phyloP scores from a whole-genome alignment of 805 yeast genomes.

The Candida hungchunana region DNA sequence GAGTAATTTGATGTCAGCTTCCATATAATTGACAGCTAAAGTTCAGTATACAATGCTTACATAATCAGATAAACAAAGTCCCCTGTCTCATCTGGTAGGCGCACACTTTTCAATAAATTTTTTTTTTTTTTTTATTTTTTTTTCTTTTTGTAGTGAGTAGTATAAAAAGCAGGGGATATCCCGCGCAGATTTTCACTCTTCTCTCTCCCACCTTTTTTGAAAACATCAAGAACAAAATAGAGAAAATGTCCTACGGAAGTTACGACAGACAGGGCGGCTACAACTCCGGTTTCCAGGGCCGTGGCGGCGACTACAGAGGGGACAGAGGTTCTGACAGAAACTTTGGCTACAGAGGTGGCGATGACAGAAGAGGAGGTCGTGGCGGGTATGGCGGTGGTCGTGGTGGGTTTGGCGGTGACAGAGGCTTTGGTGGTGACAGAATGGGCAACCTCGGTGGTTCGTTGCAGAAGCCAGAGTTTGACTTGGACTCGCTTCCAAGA shows the following conservation, averaged over 20 bases:
- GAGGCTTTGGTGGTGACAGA: slow-evolving; percentile 34
- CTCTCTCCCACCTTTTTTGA: too few species aligned
- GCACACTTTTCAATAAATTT: too few species aligned
- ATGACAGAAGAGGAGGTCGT: slow-evolving; percentile 35
- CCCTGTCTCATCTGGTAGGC: too few species aligned
- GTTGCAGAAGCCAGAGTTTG: slow-evolving; percentile 78
- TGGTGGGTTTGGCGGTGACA: slow-evolving; percentile 27
- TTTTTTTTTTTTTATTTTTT: too few species aligned
- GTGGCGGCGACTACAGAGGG: slow-evolving; percentile 22
- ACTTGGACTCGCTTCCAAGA: slow-evolving; percentile 67
- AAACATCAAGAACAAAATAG: too few species aligned
- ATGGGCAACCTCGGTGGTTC: slow-evolving; percentile 48
- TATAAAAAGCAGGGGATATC: too few species aligned
- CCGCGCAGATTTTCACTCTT: too few species aligned
- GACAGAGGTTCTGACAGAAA: slow-evolving; percentile 26
- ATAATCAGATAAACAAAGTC: too few species aligned
- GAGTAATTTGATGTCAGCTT: too few species aligned
- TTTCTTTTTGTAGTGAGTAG: too few species aligned
- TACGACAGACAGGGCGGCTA: slow-evolving; percentile 19
- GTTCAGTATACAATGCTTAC: too few species aligned
- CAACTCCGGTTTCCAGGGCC: slow-evolving; percentile 20
- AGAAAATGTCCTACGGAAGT: slow-evolving; percentile 21
- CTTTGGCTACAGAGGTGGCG: slow-evolving; percentile 29
- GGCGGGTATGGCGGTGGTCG: slow-evolving; percentile 23
- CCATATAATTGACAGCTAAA: too few species aligned